Evolutionary conservation across 106 monocot genomes (phyloP).

Genomic region (Dioscorea alata): DNA sequence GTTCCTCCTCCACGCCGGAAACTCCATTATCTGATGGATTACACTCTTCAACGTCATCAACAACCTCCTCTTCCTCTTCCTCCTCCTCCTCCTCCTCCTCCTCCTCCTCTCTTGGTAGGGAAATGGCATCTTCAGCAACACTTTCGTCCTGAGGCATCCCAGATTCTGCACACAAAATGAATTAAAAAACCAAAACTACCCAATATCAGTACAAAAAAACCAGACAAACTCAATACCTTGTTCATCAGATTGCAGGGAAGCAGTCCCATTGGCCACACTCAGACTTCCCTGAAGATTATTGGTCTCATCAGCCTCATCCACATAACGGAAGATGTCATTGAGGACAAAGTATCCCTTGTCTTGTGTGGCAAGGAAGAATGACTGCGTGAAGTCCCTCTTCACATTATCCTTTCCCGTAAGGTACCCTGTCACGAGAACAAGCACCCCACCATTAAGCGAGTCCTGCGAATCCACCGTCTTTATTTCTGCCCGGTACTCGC

Average conservation of each 20-base stretch:
- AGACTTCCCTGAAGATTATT: slow-evolving; percentile 12
- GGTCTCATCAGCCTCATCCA: slow-evolving; percentile 25
- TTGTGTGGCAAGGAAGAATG: slow-evolving; percentile 95
- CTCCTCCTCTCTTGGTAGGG: slow-evolving; percentile 21
- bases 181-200: neutral
- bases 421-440: slow-evolving; percentile 83
- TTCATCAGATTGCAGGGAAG: slow-evolving; percentile 6
- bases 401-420: slow-evolving; percentile 49
- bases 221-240: slow-evolving; percentile 18
- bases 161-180: slow-evolving; percentile 8
- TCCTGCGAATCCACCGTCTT: slow-evolving; percentile 84
- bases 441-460: slow-evolving; percentile 64
- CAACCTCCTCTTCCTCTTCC: slow-evolving; percentile 32
- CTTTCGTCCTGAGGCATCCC: slow-evolving; percentile 20
- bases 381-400: slow-evolving; percentile 69
- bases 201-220: too few species aligned
- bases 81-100: slow-evolving; percentile 51
- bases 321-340: slow-evolving; percentile 80
- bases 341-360: slow-evolving; percentile 89
- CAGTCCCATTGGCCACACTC: slow-evolving; percentile 20
- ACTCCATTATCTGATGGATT: slow-evolving; percentile 46
- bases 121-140: slow-evolving; percentile 15
- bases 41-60: slow-evolving; percentile 41
- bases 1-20: slow-evolving; percentile 48
- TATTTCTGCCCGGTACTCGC: slow-evolving; percentile 44